Conservation (phyloP, 129 eudicot species). For the Smallanthus sonchifolius region DNA sequence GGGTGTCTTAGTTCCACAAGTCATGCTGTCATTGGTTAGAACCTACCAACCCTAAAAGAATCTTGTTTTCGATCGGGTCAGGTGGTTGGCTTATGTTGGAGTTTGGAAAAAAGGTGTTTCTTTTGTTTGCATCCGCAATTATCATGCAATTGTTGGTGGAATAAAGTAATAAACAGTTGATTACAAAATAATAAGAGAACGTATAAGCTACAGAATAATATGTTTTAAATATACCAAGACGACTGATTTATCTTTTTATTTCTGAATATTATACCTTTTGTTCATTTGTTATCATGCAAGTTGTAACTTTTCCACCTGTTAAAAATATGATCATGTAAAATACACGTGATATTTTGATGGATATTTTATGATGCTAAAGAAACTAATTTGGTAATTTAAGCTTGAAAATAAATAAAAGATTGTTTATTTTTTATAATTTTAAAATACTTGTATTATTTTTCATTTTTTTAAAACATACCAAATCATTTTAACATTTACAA, state of each 20-base stretch:
- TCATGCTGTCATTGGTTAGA: slow-evolving; percentile 23
- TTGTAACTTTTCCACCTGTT: no score
- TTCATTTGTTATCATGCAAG: no score
- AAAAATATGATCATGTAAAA: no score
- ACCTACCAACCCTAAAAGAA: slow-evolving; percentile 14
- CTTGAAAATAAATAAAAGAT: no score
- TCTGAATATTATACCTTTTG: background rate
- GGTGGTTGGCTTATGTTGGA: slow-evolving; percentile 9
- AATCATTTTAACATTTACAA: no score
- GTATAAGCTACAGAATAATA: background rate
- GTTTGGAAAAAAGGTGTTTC: background rate
- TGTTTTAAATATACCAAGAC: background rate
- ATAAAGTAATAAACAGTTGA: background rate
- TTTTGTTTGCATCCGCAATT: background rate
- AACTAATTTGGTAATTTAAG: no score
- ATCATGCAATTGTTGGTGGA: background rate
- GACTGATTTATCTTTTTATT: background rate
- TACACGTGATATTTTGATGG: no score
- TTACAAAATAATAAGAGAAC: background rate
- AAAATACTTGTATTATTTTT: no score
- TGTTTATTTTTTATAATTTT: no score
- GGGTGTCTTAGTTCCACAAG: slow-evolving; percentile 26
- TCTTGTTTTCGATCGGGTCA: slow-evolving; percentile 6
- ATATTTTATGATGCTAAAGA: no score
- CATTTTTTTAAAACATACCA: no score